Evolutionary conservation across 805 yeast species (phyloP).

Genomic region (Yarrowia sp.): DNA sequence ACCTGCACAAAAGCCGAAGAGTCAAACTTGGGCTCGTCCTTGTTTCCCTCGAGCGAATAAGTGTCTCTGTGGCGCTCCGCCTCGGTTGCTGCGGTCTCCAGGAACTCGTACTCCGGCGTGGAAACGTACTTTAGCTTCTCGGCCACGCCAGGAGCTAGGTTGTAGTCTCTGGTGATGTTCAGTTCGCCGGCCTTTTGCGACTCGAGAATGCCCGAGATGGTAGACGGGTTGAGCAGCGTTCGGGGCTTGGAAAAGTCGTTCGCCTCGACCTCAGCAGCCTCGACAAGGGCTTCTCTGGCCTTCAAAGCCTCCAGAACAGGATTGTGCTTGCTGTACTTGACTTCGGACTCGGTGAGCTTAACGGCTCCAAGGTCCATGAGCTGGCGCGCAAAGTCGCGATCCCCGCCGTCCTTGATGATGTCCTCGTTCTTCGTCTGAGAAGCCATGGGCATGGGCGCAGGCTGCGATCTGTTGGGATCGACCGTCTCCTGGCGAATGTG

Average conservation of each 20-base stretch:
- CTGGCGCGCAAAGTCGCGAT: conserved; percentile 9
- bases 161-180: conserved; percentile 6
- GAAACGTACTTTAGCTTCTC: background rate
- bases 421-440: conserved; percentile 16
- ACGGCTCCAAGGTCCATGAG: conserved; percentile 21
- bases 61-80: background rate
- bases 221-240: conserved; percentile 15
- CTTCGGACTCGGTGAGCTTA: conserved; percentile 1
- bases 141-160: conserved; percentile 17
- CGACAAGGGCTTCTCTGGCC: background rate
- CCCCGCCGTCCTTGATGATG: background rate
- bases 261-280: background rate
- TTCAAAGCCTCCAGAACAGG: background rate
- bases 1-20: background rate
- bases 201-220: conserved; percentile 7
- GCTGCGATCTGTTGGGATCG: conserved; percentile 13
- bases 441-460: conserved; percentile 17
- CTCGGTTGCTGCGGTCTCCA: conserved; percentile 3
- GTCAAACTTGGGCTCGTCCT: background rate
- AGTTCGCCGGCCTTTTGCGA: conserved; percentile 5
- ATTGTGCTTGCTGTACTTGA: background rate
- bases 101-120: background rate
- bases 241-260: background rate
- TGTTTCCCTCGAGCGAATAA: background rate
- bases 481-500: background rate